Base-by-base conservation (phyloP, 352 stramenopile genomes). In the Phytophthora pluvialis region DNA sequence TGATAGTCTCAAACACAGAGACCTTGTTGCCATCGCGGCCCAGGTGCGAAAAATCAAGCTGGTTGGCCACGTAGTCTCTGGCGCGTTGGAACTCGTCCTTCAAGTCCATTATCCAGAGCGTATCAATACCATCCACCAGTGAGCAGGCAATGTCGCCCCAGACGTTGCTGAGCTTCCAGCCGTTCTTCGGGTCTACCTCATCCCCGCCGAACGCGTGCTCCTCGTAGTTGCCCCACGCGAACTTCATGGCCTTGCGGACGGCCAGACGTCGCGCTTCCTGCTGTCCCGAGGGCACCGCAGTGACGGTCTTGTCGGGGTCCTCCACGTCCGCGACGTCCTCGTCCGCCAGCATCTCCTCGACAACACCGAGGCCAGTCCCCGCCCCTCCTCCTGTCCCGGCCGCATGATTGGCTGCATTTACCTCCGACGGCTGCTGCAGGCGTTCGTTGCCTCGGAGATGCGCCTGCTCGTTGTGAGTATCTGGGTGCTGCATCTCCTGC, bases 1-100 rank as follows among this genome's bases (percentile, higher is more conserved):
- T 99, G 40, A 97, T 99, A 1, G 97, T 99, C 83, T 99, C 98
- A 81, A 99, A 99, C 18, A 99, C 81, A 18, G 93, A 99, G 9
- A 99, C 81, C 12, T 59, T 78, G 46, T 60, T 77, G 26, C 63
- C 60, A 67, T 86, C 77, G 16, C 76, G 77, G 11, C 83, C 83
- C 38, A 93, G 56, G 32, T 94, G 84, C 4, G 79, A 77, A 40
- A 98, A 95, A 61, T 97, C 78, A 0, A 98, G 56, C 25, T 88
- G 65, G 15, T 80, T 69, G 0, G 70, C 75, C 29, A 99, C 81
- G 70, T 96, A 98, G 21, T 98, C 80, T 36, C 81, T 74, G 1
- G 92, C 95, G 43, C 96, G 81, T 16, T 79, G 60, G 61, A 98
- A 99, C 63, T 98, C 96, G 13, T 97, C 89, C 55, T 94, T 81